Evolutionary conservation across 495 filamentous ascomycete species (phyloP).

Genomic region (Penicillium riverlandense): DNA sequence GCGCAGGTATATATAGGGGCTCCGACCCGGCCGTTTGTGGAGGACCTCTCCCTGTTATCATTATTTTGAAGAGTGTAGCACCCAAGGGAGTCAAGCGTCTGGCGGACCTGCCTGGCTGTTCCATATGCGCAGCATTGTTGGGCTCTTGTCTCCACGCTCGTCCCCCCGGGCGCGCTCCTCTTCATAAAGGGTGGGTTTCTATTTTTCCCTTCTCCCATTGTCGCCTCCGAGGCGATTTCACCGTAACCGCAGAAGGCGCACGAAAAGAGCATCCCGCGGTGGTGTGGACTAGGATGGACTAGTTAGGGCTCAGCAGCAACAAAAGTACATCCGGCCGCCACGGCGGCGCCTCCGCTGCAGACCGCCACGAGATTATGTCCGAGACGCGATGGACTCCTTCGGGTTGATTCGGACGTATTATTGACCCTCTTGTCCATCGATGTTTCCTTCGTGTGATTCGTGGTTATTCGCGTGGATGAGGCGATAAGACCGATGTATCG

Average conservation of each 20-base stretch:
- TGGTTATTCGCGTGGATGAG: no score
- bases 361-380: not conserved
- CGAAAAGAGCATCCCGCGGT: not conserved
- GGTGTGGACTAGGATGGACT: no score
- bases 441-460: no score
- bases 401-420: not conserved
- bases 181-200: conserved; percentile 2
- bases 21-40: not conserved
- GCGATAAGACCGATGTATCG: no score
- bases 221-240: not conserved
- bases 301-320: no score
- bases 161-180: not conserved
- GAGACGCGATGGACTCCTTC: not conserved
- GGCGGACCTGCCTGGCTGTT: not conserved
- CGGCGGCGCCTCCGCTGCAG: not conserved
- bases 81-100: no score
- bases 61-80: no score
- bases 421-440: no score
- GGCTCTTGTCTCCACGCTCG: conserved; percentile 12
- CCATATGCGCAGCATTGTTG: conserved; percentile 6
- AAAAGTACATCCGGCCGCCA: not conserved
- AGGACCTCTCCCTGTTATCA: no score
- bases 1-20: conserved; percentile 4
- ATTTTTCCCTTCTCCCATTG: no score
- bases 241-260: conserved; percentile 18